Conservation (phyloP, 1,284 basidiomycete genomes). For the Anthracocystis walkeri region DNA sequence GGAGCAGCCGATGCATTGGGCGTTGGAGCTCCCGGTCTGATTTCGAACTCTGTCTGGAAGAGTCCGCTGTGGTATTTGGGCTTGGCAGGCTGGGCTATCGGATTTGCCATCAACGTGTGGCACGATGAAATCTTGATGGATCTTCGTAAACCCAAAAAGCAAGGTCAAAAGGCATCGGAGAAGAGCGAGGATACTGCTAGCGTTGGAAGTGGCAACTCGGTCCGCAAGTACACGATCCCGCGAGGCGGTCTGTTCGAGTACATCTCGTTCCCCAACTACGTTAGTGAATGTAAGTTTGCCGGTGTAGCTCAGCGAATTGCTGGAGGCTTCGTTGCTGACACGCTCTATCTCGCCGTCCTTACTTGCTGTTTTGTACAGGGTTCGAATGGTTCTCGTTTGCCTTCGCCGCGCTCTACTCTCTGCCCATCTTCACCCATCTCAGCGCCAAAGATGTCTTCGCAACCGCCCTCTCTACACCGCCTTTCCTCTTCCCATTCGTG, state of each 20-base stretch:
- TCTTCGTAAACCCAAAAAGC: constrained; percentile 68
- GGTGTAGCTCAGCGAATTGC: neutral
- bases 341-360: neutral
- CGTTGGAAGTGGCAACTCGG: constrained; percentile 59
- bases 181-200: constrained; percentile 16
- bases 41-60: constrained; percentile 62
- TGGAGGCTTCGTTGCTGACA: neutral
- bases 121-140: constrained; percentile 90
- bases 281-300: constrained; percentile 78
- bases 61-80: constrained; percentile 75
- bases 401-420: constrained; percentile 54
- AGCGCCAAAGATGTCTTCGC: constrained; percentile 28
- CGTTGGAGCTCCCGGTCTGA: constrained; percentile 36
- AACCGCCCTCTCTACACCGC: constrained; percentile 55
- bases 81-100: constrained; percentile 77
- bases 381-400: constrained; percentile 67
- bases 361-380: constrained; percentile 39
- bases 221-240: constrained; percentile 82
- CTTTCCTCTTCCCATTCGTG: constrained; percentile 75
- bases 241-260: constrained; percentile 81
- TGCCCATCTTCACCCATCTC: constrained; percentile 48
- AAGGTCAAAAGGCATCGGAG: neutral
- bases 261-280: constrained; percentile 92
- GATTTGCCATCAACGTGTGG: constrained; percentile 81
- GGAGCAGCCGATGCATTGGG: constrained; percentile 30